Evolutionary conservation across 768 basidiomycete species (phyloP).

Genomic region (Amyloporia xantha): DNA sequence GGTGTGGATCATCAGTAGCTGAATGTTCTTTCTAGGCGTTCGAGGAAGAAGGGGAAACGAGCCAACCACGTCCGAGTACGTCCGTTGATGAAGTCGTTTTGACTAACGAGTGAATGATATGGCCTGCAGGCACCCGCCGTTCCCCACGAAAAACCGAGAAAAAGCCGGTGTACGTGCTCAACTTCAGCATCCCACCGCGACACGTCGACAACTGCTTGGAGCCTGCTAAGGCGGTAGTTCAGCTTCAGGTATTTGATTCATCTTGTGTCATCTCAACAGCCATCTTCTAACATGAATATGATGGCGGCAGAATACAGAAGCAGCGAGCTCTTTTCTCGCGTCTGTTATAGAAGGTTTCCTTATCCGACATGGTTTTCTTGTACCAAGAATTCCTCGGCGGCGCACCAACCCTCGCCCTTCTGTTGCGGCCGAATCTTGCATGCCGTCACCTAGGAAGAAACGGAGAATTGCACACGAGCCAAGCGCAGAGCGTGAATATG

Average conservation of each 20-base stretch:
- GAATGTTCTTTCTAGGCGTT: constrained; percentile 60
- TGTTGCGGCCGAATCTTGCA: background rate
- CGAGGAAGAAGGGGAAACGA: constrained; percentile 54
- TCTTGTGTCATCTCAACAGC: no score
- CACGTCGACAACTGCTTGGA: constrained; percentile 76
- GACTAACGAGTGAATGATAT: constrained; percentile 12
- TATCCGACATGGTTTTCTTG: constrained; percentile 50
- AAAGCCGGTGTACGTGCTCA: constrained; percentile 78
- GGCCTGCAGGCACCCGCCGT: constrained; percentile 45
- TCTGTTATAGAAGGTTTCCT: constrained; percentile 59
- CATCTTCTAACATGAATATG: no score
- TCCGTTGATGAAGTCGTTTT: constrained; percentile 7
- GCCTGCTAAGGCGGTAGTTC: constrained; percentile 64
- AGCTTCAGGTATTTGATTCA: constrained; percentile 50
- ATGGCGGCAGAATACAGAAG: constrained; percentile 46
- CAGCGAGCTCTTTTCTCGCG: constrained; percentile 49
- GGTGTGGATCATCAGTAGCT: no score
- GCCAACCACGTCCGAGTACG: constrained; percentile 39
- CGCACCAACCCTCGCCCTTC: no score
- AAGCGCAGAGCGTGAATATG: background rate
- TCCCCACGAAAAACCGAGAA: constrained; percentile 77
- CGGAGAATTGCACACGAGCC: background rate
- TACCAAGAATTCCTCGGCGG: background rate
- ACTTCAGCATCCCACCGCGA: constrained; percentile 57
- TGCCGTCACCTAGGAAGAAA: background rate